These are phyloP conservation scores for Cucurbita maxima DNA, from an alignment of 306 rosid species.

Conservation along the genomic window DNA sequence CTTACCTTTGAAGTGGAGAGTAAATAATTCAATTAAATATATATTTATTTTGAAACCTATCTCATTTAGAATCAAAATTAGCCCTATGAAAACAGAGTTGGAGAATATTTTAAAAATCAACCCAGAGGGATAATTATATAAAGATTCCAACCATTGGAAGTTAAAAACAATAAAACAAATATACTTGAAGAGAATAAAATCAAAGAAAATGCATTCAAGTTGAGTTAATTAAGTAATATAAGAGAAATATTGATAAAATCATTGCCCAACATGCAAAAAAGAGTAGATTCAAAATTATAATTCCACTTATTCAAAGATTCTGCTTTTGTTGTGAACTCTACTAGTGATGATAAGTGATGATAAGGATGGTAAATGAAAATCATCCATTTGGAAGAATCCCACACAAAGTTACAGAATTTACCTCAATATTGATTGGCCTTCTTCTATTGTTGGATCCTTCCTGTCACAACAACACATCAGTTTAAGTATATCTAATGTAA, in stretches of 20 bases:
- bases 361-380: background rate
- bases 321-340: background rate
- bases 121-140: background rate
- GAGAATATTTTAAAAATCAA: background rate
- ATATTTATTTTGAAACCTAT: background rate
- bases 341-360: background rate
- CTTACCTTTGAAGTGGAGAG: background rate
- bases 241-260: background rate
- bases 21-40: background rate
- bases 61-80: background rate
- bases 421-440: background rate
- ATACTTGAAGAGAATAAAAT: conserved; percentile 1
- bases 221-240: background rate
- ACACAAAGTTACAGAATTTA: background rate
- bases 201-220: background rate
- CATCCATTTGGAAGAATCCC: background rate
- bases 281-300: background rate
- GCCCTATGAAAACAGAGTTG: background rate
- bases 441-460: background rate
- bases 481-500: too few relatives aligned
- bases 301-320: background rate
- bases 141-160: background rate
- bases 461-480: background rate
- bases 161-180: background rate
- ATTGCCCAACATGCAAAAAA: background rate